phyloP scores from a whole-genome alignment of 1,284 basidiomycete genomes.

The Grifola frondosa region DNA sequence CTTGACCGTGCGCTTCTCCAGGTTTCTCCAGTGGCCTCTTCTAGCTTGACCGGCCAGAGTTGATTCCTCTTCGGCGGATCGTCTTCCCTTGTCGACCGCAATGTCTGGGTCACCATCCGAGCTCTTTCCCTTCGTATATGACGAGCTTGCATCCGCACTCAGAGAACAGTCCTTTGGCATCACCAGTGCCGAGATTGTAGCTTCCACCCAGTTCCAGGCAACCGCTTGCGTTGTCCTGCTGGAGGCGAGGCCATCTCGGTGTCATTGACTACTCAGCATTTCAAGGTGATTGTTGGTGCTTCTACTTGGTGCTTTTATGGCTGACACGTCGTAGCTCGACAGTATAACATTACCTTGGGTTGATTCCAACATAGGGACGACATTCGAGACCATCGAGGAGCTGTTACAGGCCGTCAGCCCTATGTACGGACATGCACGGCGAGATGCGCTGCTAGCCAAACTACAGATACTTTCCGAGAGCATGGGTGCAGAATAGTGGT shows the following conservation, averaged over 20 bases:
- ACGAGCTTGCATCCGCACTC: conserved; percentile 55
- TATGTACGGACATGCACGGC: conserved; percentile 45
- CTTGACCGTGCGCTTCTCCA: too few relatives aligned
- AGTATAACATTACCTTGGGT: conserved; percentile 16
- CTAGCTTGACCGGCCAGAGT: too few relatives aligned
- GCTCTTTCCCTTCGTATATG: conserved; percentile 43
- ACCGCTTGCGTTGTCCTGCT: conserved; percentile 52
- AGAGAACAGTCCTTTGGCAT: conserved; percentile 62
- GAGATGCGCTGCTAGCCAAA: conserved; percentile 47
- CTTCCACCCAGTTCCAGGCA: conserved; percentile 44
- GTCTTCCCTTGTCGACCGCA: too few relatives aligned
- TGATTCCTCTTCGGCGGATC: too few relatives aligned
- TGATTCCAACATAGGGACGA: conserved; percentile 14
- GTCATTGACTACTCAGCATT: conserved; percentile 43
- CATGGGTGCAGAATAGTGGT: conserved; percentile 1
- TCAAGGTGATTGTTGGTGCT: conserved; percentile 9
- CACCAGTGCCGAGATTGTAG: conserved; percentile 41
- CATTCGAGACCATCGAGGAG: conserved; percentile 57
- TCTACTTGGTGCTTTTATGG: not conserved
- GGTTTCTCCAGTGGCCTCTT: too few relatives aligned
- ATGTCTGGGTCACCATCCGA: too few relatives aligned
- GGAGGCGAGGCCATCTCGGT: conserved; percentile 48
- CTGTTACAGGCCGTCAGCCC: conserved; percentile 51
- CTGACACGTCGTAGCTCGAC: conserved; percentile 19
- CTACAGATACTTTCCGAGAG: conserved; percentile 39